Conservation (phyloP, 257 asterid species). For the Catharanthus roseus region DNA sequence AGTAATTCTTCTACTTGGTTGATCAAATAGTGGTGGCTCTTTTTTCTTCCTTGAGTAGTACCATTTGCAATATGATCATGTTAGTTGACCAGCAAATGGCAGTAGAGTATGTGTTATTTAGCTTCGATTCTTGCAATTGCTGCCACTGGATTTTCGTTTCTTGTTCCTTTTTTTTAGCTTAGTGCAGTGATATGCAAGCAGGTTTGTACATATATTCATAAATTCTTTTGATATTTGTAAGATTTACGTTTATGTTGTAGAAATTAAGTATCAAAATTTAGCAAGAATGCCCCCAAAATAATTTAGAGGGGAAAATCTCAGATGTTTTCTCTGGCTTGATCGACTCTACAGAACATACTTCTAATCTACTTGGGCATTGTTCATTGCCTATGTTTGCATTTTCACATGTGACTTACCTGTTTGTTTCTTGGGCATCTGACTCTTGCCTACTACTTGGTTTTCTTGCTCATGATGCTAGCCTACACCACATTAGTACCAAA, state of each 20-base stretch:
- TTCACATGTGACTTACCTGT: not conserved
- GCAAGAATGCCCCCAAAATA: not conserved
- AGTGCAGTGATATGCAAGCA: conserved; percentile 18
- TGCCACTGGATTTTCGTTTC: conserved; percentile 22
- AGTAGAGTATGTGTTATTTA: conserved; percentile 18
- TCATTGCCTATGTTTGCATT: not conserved
- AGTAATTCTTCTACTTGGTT: conserved; percentile 8
- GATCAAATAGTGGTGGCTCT: not conserved
- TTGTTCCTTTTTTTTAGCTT: conserved; percentile 16
- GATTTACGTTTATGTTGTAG: not conserved
- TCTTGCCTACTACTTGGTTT: not conserved
- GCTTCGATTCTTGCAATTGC: conserved; percentile 26
- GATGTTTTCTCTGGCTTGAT: not conserved
- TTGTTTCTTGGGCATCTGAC: not conserved
- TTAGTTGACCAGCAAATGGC: conserved; percentile 21
- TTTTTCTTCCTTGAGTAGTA: conserved; percentile 1
- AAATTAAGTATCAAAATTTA: conserved; percentile 5
- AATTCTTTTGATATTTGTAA: conserved; percentile 21
- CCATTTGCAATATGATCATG: conserved; percentile 1
- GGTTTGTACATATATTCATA: conserved; percentile 30
- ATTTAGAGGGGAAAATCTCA: not conserved
- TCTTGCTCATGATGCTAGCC: not conserved
- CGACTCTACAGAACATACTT: not conserved
- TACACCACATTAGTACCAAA: not conserved
- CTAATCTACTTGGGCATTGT: not conserved